These are phyloP conservation scores for Populus simonii DNA, from an alignment of 345 rosid species.

Conservation along the genomic window DNA sequence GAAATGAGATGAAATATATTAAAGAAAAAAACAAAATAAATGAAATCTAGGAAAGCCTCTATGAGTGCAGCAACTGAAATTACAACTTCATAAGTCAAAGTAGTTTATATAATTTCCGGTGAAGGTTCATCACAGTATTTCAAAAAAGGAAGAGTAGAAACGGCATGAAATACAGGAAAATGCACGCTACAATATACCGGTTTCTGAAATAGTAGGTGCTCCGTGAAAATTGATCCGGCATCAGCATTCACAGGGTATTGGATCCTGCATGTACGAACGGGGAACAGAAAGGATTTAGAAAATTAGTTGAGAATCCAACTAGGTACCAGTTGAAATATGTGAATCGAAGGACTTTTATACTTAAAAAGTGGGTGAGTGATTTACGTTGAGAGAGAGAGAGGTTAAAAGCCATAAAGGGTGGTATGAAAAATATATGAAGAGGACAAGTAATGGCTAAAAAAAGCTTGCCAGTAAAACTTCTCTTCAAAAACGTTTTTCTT, in stretches of 20 bases:
- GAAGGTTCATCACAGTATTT: not conserved
- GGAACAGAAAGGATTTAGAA: no score
- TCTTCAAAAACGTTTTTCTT: not conserved
- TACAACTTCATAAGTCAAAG: not conserved
- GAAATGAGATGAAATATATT: no score
- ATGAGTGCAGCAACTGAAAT: not conserved
- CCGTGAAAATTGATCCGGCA: not conserved
- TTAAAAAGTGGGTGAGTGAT: no score
- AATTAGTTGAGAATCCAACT: no score
- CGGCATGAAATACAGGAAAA: not conserved
- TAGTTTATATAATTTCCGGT: not conserved
- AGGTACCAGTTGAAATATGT: no score
- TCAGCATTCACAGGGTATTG: not conserved
- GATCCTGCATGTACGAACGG: not conserved
- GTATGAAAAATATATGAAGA: no score
- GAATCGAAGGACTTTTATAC: no score
- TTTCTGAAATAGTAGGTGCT: not conserved
- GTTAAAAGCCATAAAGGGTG: not conserved
- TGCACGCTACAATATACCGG: no score
- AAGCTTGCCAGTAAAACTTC: not conserved
- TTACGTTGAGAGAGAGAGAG: no score
- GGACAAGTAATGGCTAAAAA: no score
- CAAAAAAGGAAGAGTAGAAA: not conserved
- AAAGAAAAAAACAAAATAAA: no score
- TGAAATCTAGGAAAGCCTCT: conserved; percentile 8